Percentiles rank a stretch among this genome's conserved stretches.
phyloP scores from a whole-genome alignment of 345 rosid genomes.

The Acer saccharum region DNA sequence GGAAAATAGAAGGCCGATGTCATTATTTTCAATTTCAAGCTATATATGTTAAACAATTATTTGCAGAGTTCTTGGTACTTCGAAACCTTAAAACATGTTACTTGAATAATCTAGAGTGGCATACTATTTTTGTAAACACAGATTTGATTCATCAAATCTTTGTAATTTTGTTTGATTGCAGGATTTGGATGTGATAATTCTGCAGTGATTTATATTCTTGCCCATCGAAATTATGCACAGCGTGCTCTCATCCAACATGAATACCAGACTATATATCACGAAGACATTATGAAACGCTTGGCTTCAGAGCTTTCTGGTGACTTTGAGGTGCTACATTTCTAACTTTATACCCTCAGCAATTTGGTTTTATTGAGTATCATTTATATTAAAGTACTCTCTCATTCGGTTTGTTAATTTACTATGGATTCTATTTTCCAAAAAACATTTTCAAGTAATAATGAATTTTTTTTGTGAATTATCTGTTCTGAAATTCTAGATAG shows the following conservation, averaged over 20 bases:
- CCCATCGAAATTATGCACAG: constrained; percentile 66
- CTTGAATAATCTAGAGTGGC: background rate
- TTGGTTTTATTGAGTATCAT: background rate
- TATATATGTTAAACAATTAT: background rate
- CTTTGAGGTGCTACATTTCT: constrained; percentile 45
- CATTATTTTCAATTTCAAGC: no score
- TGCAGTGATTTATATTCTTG: constrained; percentile 55
- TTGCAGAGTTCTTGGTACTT: background rate
- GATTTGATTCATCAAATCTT: background rate
- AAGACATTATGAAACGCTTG: constrained; percentile 51
- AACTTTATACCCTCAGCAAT: constrained; percentile 2
- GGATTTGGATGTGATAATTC: constrained; percentile 65
- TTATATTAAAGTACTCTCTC: background rate
- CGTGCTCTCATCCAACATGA: constrained; percentile 59
- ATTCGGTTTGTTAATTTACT: background rate
- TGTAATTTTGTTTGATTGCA: constrained; percentile 17
- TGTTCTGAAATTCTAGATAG: constrained; percentile 3
- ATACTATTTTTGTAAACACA: background rate
- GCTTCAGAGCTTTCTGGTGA: constrained; percentile 60
- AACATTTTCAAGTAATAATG: background rate
- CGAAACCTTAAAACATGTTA: background rate
- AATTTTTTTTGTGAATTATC: background rate
- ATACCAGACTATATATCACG: constrained; percentile 48
- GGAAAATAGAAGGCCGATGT: background rate
- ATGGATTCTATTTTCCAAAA: background rate